Conservation (phyloP, 768 basidiomycete species). For the Mycena polygramma region DNA sequence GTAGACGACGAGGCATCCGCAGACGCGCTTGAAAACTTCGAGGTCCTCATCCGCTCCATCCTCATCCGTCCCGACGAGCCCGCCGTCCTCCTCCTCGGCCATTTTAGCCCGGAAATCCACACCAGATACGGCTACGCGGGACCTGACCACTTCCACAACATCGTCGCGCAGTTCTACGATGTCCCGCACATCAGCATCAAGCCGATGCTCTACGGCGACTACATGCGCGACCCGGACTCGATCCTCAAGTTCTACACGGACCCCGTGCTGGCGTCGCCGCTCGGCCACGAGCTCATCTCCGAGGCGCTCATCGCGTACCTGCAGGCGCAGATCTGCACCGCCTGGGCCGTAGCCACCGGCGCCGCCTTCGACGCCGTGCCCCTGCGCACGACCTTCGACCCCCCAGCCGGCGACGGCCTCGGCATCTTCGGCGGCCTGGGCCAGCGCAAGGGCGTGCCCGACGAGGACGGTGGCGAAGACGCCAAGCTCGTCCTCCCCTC, state of each 20-base stretch:
- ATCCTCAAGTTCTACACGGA: slow-evolving; percentile 83
- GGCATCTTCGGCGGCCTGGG: slow-evolving; percentile 91
- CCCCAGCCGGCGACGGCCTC: slow-evolving; percentile 56
- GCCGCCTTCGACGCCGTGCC: slow-evolving; percentile 72
- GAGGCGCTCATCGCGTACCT: slow-evolving; percentile 94
- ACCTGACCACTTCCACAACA: slow-evolving; percentile 89
- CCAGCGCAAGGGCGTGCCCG: slow-evolving; percentile 78
- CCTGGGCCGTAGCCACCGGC: slow-evolving; percentile 84
- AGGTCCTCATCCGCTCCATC: slow-evolving; percentile 92
- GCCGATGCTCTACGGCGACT: slow-evolving; percentile 84
- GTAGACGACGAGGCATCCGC: slow-evolving; percentile 85
- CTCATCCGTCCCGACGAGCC: slow-evolving; percentile 92
- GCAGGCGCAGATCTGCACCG: slow-evolving; percentile 88
- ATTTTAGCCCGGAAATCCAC: slow-evolving; percentile 92
- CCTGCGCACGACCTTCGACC: slow-evolving; percentile 53
- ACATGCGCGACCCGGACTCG: slow-evolving; percentile 79
- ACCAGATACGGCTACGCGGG: slow-evolving; percentile 86
- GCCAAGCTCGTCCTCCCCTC: slow-evolving; percentile 35
- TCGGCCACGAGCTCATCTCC: slow-evolving; percentile 89
- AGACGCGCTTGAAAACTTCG: slow-evolving; percentile 85
- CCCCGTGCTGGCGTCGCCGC: slow-evolving; percentile 81
- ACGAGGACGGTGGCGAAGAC: slow-evolving; percentile 48
- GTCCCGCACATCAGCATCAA: slow-evolving; percentile 93
- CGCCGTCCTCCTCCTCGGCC: slow-evolving; percentile 94
- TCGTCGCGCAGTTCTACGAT: slow-evolving; percentile 98